These are phyloP conservation scores for Gracilaria gracilis DNA, from an alignment of 23 red algal species.

Conservation along the genomic window DNA sequence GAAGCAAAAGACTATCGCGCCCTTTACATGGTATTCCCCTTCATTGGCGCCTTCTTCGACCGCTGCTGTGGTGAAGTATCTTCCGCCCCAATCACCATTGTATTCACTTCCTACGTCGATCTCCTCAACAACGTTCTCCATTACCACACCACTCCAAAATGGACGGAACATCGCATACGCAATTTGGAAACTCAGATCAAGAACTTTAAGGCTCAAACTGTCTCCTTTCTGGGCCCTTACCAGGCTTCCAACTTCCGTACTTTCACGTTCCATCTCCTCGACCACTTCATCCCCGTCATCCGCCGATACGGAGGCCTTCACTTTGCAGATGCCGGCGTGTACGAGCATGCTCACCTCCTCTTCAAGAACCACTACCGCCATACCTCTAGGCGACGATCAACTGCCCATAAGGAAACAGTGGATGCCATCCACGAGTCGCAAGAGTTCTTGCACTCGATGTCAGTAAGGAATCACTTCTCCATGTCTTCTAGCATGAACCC, in stretches of 20 bases:
- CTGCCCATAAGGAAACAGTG: slow-evolving; percentile 8
- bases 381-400: background rate
- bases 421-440: background rate
- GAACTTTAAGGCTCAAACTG: background rate
- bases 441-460: background rate
- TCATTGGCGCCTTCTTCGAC: slow-evolving; percentile 30
- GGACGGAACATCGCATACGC: background rate
- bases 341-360: slow-evolving; percentile 41
- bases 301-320: background rate
- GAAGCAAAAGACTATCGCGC: slow-evolving; percentile 52
- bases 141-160: background rate
- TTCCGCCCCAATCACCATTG: slow-evolving; percentile 1
- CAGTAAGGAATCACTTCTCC: background rate
- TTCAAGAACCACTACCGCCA: slow-evolving; percentile 22
- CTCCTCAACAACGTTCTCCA: background rate
- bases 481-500: background rate
- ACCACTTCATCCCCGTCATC: slow-evolving; percentile 19
- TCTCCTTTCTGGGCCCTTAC: background rate
- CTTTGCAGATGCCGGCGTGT: slow-evolving; percentile 13
- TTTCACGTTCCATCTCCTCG: slow-evolving; percentile 36
- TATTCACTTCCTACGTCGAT: slow-evolving; percentile 23
- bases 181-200: background rate
- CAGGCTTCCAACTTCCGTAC: background rate
- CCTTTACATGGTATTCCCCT: slow-evolving; percentile 59
- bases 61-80: slow-evolving; percentile 25